phyloP scores from a whole-genome alignment of 139 green algal genomes.

The Protoeuglena noctilucae region DNA sequence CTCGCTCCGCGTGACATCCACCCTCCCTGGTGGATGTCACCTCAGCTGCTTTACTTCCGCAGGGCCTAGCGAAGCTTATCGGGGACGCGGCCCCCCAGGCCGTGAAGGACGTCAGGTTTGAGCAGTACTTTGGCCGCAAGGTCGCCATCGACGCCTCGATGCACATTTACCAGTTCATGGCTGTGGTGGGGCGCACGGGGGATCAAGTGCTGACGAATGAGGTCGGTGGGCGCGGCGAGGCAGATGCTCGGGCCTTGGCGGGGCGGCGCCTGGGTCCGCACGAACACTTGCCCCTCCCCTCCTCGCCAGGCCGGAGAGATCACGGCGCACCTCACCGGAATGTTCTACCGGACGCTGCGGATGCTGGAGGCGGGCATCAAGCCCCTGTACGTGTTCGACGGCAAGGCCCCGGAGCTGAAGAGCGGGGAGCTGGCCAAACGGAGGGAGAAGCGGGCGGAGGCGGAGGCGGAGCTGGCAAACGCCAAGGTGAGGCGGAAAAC shows the following conservation, averaged over 20 bases:
- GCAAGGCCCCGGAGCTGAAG: slow-evolving; percentile 87
- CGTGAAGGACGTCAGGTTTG: slow-evolving; percentile 77
- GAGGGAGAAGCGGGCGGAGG: slow-evolving; percentile 17
- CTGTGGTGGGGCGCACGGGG: slow-evolving; percentile 55
- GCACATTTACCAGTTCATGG: slow-evolving; percentile 98
- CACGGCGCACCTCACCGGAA: slow-evolving; percentile 23
- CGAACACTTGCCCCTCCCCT: too few species aligned
- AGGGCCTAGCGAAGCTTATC: slow-evolving; percentile 88
- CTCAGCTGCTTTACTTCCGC: too few species aligned
- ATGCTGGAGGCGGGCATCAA: slow-evolving; percentile 93
- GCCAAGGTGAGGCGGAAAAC: too few species aligned
- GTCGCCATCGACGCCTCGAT: slow-evolving; percentile 94
- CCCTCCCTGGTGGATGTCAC: too few species aligned
- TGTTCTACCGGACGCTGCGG: slow-evolving; percentile 57
- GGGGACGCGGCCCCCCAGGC: slow-evolving; percentile 61
- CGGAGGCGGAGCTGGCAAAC: slow-evolving; percentile 27
- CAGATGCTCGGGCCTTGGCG: too few species aligned
- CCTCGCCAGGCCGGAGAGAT: slow-evolving; percentile 83
- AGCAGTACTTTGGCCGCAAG: slow-evolving; percentile 91
- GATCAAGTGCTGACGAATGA: slow-evolving; percentile 81
- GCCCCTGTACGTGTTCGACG: slow-evolving; percentile 95
- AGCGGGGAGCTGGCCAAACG: slow-evolving; percentile 60
- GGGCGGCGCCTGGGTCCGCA: too few species aligned
- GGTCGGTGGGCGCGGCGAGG: too few species aligned
- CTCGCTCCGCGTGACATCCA: too few species aligned